Evolutionary conservation across 2,329 filamentous ascomycete species (phyloP), one percentile per base, ranked within the genome.

Genomic region (Talaromyces islandicus): DNA sequence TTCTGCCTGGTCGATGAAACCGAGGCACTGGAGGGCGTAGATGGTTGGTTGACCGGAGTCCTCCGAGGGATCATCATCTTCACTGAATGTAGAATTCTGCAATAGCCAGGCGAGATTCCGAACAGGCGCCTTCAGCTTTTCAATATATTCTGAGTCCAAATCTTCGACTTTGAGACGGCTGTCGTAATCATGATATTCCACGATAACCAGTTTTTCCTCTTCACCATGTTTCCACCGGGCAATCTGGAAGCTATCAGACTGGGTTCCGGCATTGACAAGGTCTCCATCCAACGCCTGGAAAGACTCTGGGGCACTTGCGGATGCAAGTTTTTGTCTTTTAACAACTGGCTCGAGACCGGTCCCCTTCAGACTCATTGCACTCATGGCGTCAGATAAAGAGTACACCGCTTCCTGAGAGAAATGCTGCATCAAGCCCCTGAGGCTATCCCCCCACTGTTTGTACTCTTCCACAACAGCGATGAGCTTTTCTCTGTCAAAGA

Each of bases 401-500:
- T 54, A 61, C 12, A 70, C 32, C 1, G 64, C 64, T 7, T 69
- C 66, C 52, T 70, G 67, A 6, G 64, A 69, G 50, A 70, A 63
- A 54, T 70, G 66, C 59, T 68, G 66, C 68, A 72, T 72, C 19
- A 72, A 29, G 38, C 70, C 66, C 11, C 67, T 58, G 54, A 71
- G 59, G 52, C 62, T 65, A 27, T 63, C 62, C 1, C 68, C 67
- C 69, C 66, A 71, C 27, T 62, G 59, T n/a, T 67, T 68, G 32
- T 71, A 70, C 24, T 65, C 60, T 2, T 68, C 66, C 10, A 70
- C 55, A 7, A 70, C 63, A 9, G 52, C 48, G 27, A 66, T 56
- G 54, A 72, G 59, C 57, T 66, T 69, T 57, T 69, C 65, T 60
- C 66, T 70, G 58, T 72, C 69, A 46, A 71, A 72, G 7, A 72